A percentile compares a stretch with the other conserved stretches of the same genome.
Conservation (phyloP, 1,284 basidiomycete genomes). For the Afroboletus lepidellus region DNA sequence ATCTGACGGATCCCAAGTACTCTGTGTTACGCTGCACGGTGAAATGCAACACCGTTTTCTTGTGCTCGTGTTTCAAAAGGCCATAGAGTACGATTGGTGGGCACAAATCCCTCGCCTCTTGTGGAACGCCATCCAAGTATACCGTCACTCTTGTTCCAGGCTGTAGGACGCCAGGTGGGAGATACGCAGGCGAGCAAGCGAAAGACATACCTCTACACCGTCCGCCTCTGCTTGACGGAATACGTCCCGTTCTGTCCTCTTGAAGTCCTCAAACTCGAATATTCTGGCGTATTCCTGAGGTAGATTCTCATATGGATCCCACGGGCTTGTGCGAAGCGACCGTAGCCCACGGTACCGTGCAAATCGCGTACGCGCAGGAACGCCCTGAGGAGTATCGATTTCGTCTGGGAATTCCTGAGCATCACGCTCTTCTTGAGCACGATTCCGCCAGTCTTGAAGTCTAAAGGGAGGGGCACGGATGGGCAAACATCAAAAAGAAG, state of each 20-base stretch:
- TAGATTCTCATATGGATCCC: slow-evolving; percentile 97
- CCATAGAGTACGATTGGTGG: slow-evolving; percentile 76
- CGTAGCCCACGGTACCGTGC: slow-evolving; percentile 90
- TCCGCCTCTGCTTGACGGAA: slow-evolving; percentile 59
- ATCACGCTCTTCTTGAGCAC: slow-evolving; percentile 70
- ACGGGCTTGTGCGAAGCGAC: slow-evolving; percentile 92
- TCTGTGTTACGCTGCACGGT: slow-evolving; percentile 95
- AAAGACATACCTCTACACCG: slow-evolving; percentile 57
- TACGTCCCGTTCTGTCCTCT: slow-evolving; percentile 79
- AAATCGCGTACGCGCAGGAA: slow-evolving; percentile 85
- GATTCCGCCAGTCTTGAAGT: slow-evolving; percentile 65
- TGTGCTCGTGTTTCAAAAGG: slow-evolving; percentile 94
- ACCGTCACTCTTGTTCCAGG: slow-evolving; percentile 79
- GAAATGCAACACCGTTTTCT: slow-evolving; percentile 92
- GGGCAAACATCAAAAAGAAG: slow-evolving; percentile 6
- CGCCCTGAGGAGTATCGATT: slow-evolving; percentile 91
- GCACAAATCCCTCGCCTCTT: slow-evolving; percentile 39
- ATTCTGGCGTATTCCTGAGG: slow-evolving; percentile 93
- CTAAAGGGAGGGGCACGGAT: slow-evolving; percentile 37
- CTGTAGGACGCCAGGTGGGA: slow-evolving; percentile 39
- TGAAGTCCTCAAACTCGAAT: slow-evolving; percentile 97
- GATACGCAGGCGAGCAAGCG: not conserved
- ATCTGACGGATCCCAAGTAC: slow-evolving; percentile 83
- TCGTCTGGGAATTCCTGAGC: slow-evolving; percentile 94
- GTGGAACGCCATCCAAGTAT: slow-evolving; percentile 71